Evolutionary conservation across 108 stramenopile species (phyloP).

Genomic region (Pseudonitzschia delicatissima): DNA sequence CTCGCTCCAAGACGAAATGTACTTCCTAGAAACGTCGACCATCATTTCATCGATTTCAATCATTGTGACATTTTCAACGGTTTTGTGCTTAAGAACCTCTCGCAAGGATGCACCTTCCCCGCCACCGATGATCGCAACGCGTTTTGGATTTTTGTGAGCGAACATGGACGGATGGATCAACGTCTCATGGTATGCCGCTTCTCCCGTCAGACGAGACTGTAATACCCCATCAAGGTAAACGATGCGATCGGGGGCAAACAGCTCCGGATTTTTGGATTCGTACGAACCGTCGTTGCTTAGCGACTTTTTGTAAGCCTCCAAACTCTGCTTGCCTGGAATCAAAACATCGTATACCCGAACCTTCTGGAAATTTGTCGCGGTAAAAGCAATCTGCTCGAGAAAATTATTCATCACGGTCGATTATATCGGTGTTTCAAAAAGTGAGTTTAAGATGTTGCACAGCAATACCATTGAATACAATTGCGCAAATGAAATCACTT

Average conservation of each 20-base stretch:
- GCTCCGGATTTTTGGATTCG: conserved; percentile 26
- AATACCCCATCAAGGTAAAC: conserved; percentile 68
- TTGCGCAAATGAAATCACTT: too few relatives aligned
- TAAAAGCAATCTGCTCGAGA: conserved; percentile 47
- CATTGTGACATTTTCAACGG: conserved; percentile 80
- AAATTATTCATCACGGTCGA: too few relatives aligned
- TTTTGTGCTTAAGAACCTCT: conserved; percentile 81
- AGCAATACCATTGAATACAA: not conserved
- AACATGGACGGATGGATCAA: conserved; percentile 94
- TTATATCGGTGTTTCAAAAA: too few relatives aligned
- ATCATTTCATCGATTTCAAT: conserved; percentile 81
- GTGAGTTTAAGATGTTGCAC: not conserved
- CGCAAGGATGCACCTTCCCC: conserved; percentile 77
- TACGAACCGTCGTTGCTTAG: conserved; percentile 10
- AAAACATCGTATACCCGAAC: conserved; percentile 17
- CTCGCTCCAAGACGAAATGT: conserved; percentile 58
- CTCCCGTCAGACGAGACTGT: conserved; percentile 54
- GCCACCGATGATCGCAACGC: conserved; percentile 67
- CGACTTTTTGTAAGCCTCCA: not conserved
- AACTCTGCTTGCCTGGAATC: not conserved
- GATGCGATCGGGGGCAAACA: conserved; percentile 53
- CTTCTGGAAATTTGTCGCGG: conserved; percentile 43
- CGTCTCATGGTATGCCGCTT: conserved; percentile 82
- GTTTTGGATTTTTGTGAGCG: conserved; percentile 58
- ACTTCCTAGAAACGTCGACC: conserved; percentile 67